phyloP scores from a whole-genome alignment of 148 eudicot species.

The Rhododendron ovatum region DNA sequence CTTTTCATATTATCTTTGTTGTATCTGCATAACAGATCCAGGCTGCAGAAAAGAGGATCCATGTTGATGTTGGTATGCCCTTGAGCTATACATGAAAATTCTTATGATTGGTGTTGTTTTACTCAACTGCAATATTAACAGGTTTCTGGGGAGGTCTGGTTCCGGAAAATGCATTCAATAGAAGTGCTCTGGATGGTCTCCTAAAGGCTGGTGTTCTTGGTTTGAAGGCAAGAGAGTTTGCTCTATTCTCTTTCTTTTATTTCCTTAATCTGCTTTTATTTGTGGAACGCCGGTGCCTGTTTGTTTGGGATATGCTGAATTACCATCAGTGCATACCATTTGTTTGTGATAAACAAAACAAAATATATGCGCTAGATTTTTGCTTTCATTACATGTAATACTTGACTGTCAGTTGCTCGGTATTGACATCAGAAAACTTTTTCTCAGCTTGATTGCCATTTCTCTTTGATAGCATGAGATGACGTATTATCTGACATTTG shows the following conservation, averaged over 20 bases:
- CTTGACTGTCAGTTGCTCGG: neutral
- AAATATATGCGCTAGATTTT: neutral
- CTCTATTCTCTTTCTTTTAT: neutral
- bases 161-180: constrained; percentile 88
- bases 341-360: neutral
- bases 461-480: neutral
- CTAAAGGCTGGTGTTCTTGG: constrained; percentile 91
- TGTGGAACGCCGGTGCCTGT: neutral
- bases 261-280: neutral
- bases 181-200: constrained; percentile 63
- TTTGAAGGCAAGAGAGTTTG: constrained; percentile 55
- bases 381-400: neutral
- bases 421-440: neutral
- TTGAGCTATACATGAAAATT: neutral
- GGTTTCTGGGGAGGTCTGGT: constrained; percentile 99
- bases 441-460: neutral
- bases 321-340: neutral
- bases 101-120: neutral
- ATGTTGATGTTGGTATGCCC: constrained; percentile 87
- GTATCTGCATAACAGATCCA: constrained; percentile 43
- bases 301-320: too few species aligned
- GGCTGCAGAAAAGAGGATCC: constrained; percentile 70
- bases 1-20: neutral
- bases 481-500: neutral
- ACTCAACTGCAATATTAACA: constrained; percentile 20